Evolutionary conservation across 495 filamentous ascomycete genomes (phyloP).

Genomic region (Daldinia vernicosa): DNA sequence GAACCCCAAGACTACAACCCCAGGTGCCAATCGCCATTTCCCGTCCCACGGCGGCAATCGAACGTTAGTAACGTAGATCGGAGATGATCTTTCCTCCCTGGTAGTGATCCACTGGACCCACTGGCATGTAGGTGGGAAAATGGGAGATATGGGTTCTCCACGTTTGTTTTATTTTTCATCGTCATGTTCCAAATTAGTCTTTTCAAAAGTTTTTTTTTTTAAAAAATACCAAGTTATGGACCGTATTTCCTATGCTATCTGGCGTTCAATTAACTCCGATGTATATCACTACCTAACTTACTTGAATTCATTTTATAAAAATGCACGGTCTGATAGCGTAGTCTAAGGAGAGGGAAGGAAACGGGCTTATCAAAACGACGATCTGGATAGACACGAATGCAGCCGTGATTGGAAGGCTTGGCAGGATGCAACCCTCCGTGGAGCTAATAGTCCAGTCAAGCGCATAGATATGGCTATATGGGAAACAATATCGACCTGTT

Average conservation of each 20-base stretch:
- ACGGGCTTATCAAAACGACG: constrained; percentile 5
- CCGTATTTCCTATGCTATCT: neutral
- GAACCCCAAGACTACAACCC: constrained; percentile 4
- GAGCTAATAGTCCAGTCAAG: constrained; percentile 17
- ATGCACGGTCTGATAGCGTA: neutral
- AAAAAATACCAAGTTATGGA: neutral
- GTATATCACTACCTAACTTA: neutral
- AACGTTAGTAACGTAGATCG: constrained; percentile 37
- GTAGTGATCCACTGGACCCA: neutral
- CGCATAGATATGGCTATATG: constrained; percentile 9
- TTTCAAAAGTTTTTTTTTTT: no score
- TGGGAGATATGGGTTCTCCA: neutral
- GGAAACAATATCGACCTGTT: constrained; percentile 16
- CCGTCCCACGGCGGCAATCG: constrained; percentile 33
- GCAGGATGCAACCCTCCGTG: constrained; percentile 29
- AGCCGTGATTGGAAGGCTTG: neutral
- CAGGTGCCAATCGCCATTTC: constrained; percentile 36
- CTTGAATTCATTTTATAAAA: no score
- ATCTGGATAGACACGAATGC: constrained; percentile 12
- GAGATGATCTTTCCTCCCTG: constrained; percentile 36
- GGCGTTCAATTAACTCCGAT: neutral
- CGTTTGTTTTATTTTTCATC: neutral
- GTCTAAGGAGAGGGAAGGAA: constrained; percentile 14
- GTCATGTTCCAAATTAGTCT: neutral
- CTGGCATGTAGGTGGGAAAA: constrained; percentile 2